Evolutionary conservation across 805 yeast genomes (phyloP).

Genomic region (Yarrowia sp.): DNA sequence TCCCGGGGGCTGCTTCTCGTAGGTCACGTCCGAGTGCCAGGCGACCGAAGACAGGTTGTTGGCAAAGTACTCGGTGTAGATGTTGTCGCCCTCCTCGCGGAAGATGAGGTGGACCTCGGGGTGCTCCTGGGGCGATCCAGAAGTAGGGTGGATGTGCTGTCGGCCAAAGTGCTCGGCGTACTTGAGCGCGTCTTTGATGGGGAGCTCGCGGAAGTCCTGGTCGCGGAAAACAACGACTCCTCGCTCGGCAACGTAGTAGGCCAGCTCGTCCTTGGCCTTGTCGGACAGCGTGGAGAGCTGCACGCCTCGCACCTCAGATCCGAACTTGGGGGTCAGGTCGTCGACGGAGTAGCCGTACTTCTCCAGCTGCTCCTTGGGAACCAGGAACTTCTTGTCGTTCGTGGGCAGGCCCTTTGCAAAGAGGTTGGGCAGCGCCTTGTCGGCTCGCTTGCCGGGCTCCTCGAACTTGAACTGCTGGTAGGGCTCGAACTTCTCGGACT

Average conservation of each 20-base stretch:
- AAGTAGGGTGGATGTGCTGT: slow-evolving; percentile 69
- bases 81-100: slow-evolving; percentile 43
- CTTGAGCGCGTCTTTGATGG: slow-evolving; percentile 40
- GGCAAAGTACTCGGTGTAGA: slow-evolving; percentile 21
- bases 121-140: slow-evolving; percentile 60
- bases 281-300: slow-evolving; percentile 57
- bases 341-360: slow-evolving; percentile 34
- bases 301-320: slow-evolving; percentile 61
- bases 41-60: slow-evolving; percentile 34
- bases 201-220: slow-evolving; percentile 57
- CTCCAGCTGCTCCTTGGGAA: slow-evolving; percentile 30
- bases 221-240: slow-evolving; percentile 71
- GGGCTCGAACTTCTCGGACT: slow-evolving; percentile 52
- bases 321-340: slow-evolving; percentile 64
- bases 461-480: slow-evolving; percentile 53
- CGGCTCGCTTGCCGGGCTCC: slow-evolving; percentile 70
- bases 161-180: slow-evolving; percentile 68
- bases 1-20: slow-evolving; percentile 72
- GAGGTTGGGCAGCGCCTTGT: slow-evolving; percentile 52
- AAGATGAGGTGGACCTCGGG: slow-evolving; percentile 65
- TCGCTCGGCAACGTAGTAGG: slow-evolving; percentile 64
- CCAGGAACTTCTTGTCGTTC: slow-evolving; percentile 13
- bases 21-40: slow-evolving; percentile 77
- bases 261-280: slow-evolving; percentile 64
- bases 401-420: slow-evolving; percentile 41